phyloP scores from a whole-genome alignment of 768 basidiomycete genomes.

The Phylloporus rhodoxanthus region DNA sequence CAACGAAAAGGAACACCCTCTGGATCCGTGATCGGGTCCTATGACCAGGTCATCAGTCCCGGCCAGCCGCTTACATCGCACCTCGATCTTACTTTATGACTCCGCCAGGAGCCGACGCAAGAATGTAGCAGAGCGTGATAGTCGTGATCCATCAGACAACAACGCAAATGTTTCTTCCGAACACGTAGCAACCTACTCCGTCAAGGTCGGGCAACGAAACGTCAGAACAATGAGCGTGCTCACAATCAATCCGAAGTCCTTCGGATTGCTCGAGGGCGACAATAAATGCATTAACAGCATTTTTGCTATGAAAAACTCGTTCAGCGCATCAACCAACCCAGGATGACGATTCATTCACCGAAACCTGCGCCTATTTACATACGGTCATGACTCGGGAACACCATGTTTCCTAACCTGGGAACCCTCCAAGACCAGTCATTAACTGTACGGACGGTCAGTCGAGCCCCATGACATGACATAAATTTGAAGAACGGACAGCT shows the following conservation, averaged over 20 bases:
- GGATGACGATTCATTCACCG: constrained; percentile 1
- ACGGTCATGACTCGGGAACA: background rate
- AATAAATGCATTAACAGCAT: background rate
- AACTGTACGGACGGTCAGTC: background rate
- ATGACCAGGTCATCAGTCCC: background rate
- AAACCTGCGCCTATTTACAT: constrained; percentile 2
- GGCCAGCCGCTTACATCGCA: background rate
- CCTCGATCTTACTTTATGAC: constrained; percentile 2
- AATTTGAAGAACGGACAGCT: constrained; percentile 3
- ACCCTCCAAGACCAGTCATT: constrained; percentile 1
- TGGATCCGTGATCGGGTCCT: constrained; percentile 9
- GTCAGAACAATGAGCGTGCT: background rate
- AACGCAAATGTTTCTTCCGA: constrained; percentile 6
- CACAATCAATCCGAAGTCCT: background rate
- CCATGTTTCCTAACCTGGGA: background rate
- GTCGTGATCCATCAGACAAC: constrained; percentile 7
- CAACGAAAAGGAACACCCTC: constrained; percentile 8
- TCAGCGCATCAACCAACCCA: background rate
- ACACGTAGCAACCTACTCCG: background rate
- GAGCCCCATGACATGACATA: background rate
- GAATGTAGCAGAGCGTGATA: constrained; percentile 7
- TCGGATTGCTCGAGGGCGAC: background rate
- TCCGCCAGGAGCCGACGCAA: constrained; percentile 7
- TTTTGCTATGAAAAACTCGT: background rate
- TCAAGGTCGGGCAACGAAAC: background rate